phyloP scores from a whole-genome alignment of 257 asterid genomes.

The Przewalskia tangutica region DNA sequence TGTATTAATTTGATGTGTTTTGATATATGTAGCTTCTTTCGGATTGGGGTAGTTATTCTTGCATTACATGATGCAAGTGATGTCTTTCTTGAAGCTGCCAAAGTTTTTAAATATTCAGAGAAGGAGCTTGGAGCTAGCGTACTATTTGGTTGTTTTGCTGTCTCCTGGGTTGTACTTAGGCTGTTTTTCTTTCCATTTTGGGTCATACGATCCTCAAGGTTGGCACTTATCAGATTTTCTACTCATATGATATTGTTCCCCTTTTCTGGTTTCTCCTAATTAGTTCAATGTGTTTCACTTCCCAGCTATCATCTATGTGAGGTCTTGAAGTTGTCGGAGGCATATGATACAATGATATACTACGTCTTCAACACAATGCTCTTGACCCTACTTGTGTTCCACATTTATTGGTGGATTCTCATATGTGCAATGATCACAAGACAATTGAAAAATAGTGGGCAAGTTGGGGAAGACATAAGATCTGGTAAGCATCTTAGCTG shows the following conservation, averaged over 20 bases:
- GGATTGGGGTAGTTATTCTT: conserved; percentile 63
- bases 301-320: conserved; percentile 45
- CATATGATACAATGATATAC: conserved; percentile 31
- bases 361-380: conserved; percentile 79
- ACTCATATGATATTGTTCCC: not conserved
- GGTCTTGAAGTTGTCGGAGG: conserved; percentile 38
- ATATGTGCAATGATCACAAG: conserved; percentile 67
- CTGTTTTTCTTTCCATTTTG: conserved; percentile 82
- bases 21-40: conserved; percentile 53
- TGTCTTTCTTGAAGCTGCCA: conserved; percentile 87
- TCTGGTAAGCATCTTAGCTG: conserved; percentile 43
- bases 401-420: conserved; percentile 94
- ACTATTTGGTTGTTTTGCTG: conserved; percentile 65
- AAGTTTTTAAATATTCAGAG: conserved; percentile 81
- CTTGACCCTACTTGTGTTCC: conserved; percentile 70
- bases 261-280: conserved; percentile 31
- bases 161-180: conserved; percentile 81
- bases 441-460: conserved; percentile 80
- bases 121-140: conserved; percentile 79
- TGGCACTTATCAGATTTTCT: not conserved
- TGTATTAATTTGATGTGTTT: not conserved
- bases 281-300: conserved; percentile 11
- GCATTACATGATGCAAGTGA: conserved; percentile 97
- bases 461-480: conserved; percentile 95
- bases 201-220: conserved; percentile 18